Evolutionary conservation across 495 filamentous ascomycete genomes (phyloP).

Genomic region (Letharia lupina): DNA sequence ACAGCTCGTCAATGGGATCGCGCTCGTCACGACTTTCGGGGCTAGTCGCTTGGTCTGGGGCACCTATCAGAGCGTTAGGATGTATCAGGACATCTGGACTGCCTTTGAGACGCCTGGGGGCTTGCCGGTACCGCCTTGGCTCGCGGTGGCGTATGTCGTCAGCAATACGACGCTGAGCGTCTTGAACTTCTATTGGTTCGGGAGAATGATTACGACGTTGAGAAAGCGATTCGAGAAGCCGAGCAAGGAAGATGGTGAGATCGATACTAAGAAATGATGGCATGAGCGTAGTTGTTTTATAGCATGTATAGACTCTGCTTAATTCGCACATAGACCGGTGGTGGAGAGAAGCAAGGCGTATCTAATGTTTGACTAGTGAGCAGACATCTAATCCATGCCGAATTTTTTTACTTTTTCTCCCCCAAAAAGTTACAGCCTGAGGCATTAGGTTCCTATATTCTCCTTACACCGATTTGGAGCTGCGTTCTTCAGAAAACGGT

Average conservation of each 20-base stretch:
- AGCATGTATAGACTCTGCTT: neutral
- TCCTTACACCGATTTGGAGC: neutral
- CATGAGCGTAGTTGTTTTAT: neutral
- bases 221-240: constrained; percentile 66
- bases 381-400: neutral
- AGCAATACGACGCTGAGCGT: constrained; percentile 72
- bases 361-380: neutral
- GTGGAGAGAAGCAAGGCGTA: neutral
- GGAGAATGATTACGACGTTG: constrained; percentile 87
- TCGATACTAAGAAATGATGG: neutral
- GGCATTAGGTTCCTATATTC: too few relatives aligned
- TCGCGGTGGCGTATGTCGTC: constrained; percentile 63
- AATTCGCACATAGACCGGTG: neutral
- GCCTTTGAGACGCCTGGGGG: constrained; percentile 42
- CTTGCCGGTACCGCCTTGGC: constrained; percentile 58
- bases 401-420: too few relatives aligned
- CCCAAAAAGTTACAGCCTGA: neutral
- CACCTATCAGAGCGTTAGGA: constrained; percentile 66
- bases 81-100: constrained; percentile 73
- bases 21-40: constrained; percentile 66
- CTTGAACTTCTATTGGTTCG: constrained; percentile 93
- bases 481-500: too few relatives aligned
- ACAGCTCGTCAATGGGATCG: constrained; percentile 78
- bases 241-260: constrained; percentile 6
- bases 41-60: constrained; percentile 86